These are phyloP conservation scores for Halophytophthora batemanensis DNA, from an alignment of 352 stramenopile genomes.

Conservation along the genomic window DNA sequence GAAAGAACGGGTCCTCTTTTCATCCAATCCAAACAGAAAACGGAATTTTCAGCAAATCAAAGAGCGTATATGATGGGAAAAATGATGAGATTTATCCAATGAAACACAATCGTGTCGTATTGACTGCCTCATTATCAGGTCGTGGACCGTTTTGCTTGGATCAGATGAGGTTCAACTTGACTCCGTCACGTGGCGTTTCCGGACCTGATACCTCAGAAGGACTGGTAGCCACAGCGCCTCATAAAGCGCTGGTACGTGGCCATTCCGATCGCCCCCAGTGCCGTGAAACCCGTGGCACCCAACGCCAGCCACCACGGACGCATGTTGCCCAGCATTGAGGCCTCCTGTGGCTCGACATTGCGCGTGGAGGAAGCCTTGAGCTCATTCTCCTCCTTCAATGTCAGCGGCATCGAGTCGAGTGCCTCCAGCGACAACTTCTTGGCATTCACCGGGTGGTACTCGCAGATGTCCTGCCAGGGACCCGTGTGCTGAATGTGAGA, in stretches of 20 bases:
- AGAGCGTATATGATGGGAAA: not conserved
- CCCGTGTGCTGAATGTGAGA: slow-evolving; percentile 56
- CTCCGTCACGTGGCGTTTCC: not conserved
- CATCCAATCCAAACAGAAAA: not conserved
- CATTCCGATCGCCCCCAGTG: slow-evolving; percentile 33
- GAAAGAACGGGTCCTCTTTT: not conserved
- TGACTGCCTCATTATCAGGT: not conserved
- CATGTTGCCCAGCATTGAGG: not conserved
- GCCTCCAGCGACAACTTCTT: slow-evolving; percentile 10
- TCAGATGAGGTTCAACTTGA: slow-evolving; percentile 13
- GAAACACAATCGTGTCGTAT: slow-evolving; percentile 1
- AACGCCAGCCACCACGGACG: slow-evolving; percentile 32
- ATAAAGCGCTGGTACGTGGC: slow-evolving; percentile 45
- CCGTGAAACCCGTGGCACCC: slow-evolving; percentile 32
- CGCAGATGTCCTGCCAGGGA: slow-evolving; percentile 70
- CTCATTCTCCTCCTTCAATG: slow-evolving; percentile 25
- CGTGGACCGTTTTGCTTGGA: slow-evolving; percentile 2
- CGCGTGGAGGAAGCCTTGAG: slow-evolving; percentile 1
- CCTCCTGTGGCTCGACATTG: not conserved
- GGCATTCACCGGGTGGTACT: slow-evolving; percentile 55
- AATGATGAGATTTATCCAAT: slow-evolving; percentile 28
- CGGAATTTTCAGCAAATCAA: not conserved
- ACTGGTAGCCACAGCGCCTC: slow-evolving; percentile 38
- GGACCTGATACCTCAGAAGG: slow-evolving; percentile 20
- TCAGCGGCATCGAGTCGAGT: slow-evolving; percentile 24